Percentiles rank a stretch among this genome's conserved stretches.
Conservation (phyloP, 2,329 filamentous ascomycete species). For the Ophiosphaerella herpotricha region DNA sequence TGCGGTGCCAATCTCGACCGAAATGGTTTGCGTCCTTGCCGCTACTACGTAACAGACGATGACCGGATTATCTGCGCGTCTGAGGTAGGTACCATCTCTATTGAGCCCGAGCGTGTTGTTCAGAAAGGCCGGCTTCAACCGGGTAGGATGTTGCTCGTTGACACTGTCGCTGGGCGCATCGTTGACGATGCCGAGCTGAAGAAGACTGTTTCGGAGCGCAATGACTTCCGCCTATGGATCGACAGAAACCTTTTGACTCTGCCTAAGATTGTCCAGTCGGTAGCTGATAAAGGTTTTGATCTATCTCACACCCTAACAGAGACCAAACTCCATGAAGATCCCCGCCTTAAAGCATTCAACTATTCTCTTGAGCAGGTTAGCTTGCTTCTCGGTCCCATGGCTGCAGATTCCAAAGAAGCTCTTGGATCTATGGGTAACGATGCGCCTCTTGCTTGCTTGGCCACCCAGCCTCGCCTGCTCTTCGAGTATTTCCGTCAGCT, state of each 20-base stretch:
- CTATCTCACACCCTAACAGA: constrained; percentile 71
- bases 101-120: constrained; percentile 86
- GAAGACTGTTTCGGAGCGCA: constrained; percentile 79
- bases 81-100: constrained; percentile 89
- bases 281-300: constrained; percentile 63
- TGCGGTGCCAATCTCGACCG: constrained; percentile 96
- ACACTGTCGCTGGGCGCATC: constrained; percentile 87
- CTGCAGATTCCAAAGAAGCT: constrained; percentile 94
- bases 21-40: constrained; percentile 92
- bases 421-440: constrained; percentile 98
- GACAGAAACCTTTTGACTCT: constrained; percentile 83
- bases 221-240: constrained; percentile 88
- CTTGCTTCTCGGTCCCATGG: constrained; percentile 91
- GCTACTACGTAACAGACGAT: constrained; percentile 96
- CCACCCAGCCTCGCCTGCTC: constrained; percentile 83
- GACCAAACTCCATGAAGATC: constrained; percentile 78
- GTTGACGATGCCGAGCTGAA: constrained; percentile 95
- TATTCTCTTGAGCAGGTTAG: constrained; percentile 97
- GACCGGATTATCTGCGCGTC: constrained; percentile 97
- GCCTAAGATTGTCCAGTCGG: constrained; percentile 70
- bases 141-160: constrained; percentile 93
- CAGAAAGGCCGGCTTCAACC: constrained; percentile 94
- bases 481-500: constrained; percentile 98
- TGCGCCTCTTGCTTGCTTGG: constrained; percentile 86
- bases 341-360: constrained; percentile 81